Conservation (phyloP, 108 stramenopile genomes). For the Conticribra guillardii region DNA sequence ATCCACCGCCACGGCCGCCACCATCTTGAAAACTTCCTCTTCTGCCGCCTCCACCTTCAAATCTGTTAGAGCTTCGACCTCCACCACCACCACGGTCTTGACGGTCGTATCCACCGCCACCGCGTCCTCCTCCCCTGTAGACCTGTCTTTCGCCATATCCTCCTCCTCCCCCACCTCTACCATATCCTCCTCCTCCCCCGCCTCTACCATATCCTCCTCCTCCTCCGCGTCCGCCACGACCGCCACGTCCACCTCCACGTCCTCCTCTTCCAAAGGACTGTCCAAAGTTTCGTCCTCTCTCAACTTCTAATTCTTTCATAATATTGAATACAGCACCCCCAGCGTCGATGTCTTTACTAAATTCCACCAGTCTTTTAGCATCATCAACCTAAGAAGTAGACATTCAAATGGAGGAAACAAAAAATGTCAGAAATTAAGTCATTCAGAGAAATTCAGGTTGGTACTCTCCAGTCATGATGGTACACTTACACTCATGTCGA, state of each 20-base stretch:
- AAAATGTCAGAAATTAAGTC: not conserved
- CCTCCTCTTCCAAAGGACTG: conserved; percentile 39
- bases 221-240: conserved; percentile 50
- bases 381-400: conserved; percentile 61
- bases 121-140: conserved; percentile 1
- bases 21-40: conserved; percentile 14
- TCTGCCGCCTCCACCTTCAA: conserved; percentile 11
- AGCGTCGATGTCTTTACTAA: conserved; percentile 76
- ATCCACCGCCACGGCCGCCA: conserved; percentile 8
- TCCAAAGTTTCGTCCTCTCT: conserved; percentile 78
- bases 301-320: conserved; percentile 76
- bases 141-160: conserved; percentile 22
- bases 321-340: conserved; percentile 75
- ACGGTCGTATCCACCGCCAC: conserved; percentile 19
- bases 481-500: conserved; percentile 81
- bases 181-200: conserved; percentile 22
- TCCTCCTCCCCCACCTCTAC: conserved; percentile 13
- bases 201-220: conserved; percentile 22
- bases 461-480: too few species aligned
- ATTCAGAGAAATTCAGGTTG: not conserved
- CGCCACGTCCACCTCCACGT: conserved; percentile 56
- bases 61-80: conserved; percentile 25
- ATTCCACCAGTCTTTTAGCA: conserved; percentile 81
- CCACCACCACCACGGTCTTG: conserved; percentile 12
- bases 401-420: not conserved